Evolutionary conservation across 1,284 basidiomycete genomes (phyloP).

Genomic region (Ceratobasidium sp.): DNA sequence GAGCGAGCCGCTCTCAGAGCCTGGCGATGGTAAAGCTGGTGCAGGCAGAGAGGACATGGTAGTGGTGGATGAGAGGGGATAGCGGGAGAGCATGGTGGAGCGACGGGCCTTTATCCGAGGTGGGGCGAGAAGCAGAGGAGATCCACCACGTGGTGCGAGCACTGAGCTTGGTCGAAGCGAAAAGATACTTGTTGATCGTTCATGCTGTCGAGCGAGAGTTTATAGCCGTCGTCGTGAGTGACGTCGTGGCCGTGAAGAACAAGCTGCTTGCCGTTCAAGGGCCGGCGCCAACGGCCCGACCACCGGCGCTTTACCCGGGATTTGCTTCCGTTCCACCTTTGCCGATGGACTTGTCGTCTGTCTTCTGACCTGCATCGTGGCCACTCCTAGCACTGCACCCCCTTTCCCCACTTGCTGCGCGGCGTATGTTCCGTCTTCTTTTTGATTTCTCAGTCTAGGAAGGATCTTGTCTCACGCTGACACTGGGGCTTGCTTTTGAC

Average conservation of each 20-base stretch:
- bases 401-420: too few species aligned
- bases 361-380: too few species aligned
- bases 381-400: too few species aligned
- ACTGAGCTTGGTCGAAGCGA: background rate
- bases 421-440: background rate
- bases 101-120: background rate
- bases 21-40: background rate
- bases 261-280: background rate
- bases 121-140: background rate
- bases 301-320: too few species aligned
- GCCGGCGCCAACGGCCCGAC: background rate
- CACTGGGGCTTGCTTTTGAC: too few species aligned
- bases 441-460: too few species aligned
- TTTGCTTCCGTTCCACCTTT: too few species aligned
- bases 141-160: background rate
- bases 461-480: too few species aligned
- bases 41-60: background rate
- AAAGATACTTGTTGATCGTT: background rate
- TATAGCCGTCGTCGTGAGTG: background rate
- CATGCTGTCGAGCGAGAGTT: background rate
- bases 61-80: background rate
- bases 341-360: too few species aligned
- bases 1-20: slow-evolving; percentile 18
- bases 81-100: background rate
- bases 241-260: slow-evolving; percentile 10